Base-by-base conservation (phyloP, 202 grass and related monocot species). In the Setaria viridis region DNA sequence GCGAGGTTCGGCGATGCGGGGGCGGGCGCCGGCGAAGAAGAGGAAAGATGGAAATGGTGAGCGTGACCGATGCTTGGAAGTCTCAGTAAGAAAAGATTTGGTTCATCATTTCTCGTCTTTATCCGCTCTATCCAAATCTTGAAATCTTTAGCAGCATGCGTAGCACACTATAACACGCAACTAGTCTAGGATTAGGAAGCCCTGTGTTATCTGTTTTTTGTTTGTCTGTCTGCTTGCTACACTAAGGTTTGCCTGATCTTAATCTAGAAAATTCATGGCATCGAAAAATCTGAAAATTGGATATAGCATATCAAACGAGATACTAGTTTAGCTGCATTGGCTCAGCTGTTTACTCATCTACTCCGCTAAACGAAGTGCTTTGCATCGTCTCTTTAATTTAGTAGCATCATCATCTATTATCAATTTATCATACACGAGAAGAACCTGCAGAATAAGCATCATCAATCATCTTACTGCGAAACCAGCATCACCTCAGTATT, bases 131-230 rank as follows among this genome's bases (percentile, higher is more conserved):
- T 32, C 21, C n/a, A 48, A 5, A 19, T 19, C 16, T 15, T 19
- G 20, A 71, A 16, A 72, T n/a, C 21, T 73, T 50, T 42, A 74
- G 72, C 72, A 57, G 72, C 32, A 76, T 57, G 32, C 49, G 50
- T 56, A 56, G 49, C 32, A 3, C 33, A 76, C 33, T 57, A 57
- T 13, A 2, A 13, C 50, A 76, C 72, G 72, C 51, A 76, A 76
- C 54, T 57, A 25, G 25, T 25, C 25, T 25, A 25, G 25, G 25
- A 25, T 25, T 25, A 5, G 30, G 72, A 11, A 56, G 16, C 50
- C 37, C 19, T 57, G 7, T 17, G 17, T 7, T 55, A 17, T 54
- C 51, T 54, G 15, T 5, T 54, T 54, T 50, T 50, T 53, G 50
- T 53, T 6, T 20, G 16, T 20, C 19, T 19, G 6, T n/a, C 2